Evolutionary conservation across 371 early-diverging fungal genomes (phyloP), one percentile per base, ranked within the genome.

Genomic region (Polyrhizophydium stewartii): DNA sequence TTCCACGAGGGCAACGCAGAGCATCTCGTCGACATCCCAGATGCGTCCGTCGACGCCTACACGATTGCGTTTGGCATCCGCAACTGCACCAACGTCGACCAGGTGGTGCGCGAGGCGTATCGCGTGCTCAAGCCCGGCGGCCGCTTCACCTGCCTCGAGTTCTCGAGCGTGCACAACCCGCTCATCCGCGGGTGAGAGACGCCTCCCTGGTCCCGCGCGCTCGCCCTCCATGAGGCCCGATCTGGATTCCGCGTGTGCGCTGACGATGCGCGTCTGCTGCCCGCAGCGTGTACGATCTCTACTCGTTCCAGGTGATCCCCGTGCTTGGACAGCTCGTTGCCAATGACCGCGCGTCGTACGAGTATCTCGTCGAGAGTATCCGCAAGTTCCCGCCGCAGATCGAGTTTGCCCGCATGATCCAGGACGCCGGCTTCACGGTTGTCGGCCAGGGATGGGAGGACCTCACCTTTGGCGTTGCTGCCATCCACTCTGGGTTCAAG

Each of bases 331-430:
- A 89, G 66, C 64, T 90, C 30, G 85, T 97, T 56, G 96, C 97
- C 21, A 83, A 87, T 46, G 97, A 97, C 71, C 87, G 90, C 28
- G 89, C 87, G 33, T 93, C 94, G 30, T 97, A 97, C 71, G 91
- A 95, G 73, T 97, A 97, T 68, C 82, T 97, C n/a, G 97, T 97
- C n/a, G 98, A 97, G 69, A 90, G 90, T 61, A 97, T 97, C 64
- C 88, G 96, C 64, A 87, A 87, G 73, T 97, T 97, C 83, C 95
- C 95, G 30, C 69, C 85, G n/a, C 97, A 97, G 79, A 79, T 82
- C 56, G 83, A 85, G 64, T 97, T 97, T 83, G 90, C 91, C 3
- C 71, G 86, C 62, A 92, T 97, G 78, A 94, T 97, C 69, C 78
- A 85, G 57, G 85, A 90, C 38, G 89, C 91, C 25, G 97, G 97